Evolutionary conservation across 371 early-diverging fungal genomes (phyloP).

Genomic region (Haplosporangium sp.): DNA sequence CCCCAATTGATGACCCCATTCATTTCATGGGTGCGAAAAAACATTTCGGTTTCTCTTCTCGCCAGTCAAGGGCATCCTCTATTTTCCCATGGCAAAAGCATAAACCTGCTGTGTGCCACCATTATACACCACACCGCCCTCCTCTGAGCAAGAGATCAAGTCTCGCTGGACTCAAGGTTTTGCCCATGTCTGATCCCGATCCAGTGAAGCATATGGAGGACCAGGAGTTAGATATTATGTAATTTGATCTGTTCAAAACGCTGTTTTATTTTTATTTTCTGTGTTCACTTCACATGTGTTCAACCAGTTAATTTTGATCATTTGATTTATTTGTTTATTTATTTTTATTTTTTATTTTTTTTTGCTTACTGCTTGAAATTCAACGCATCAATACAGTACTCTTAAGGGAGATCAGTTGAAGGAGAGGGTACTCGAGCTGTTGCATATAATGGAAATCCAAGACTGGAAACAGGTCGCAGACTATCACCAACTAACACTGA

Average conservation of each 20-base stretch:
- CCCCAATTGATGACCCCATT: slow-evolving; percentile 35
- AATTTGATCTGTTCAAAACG: background rate
- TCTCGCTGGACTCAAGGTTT: slow-evolving; percentile 40
- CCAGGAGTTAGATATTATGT: slow-evolving; percentile 49
- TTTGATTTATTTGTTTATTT: too few relatives aligned
- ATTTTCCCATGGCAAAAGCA: slow-evolving; percentile 56
- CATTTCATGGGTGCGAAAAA: slow-evolving; percentile 24
- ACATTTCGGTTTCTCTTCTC: slow-evolving; percentile 28
- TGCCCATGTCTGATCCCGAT: slow-evolving; percentile 32
- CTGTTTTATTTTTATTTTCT: too few relatives aligned
- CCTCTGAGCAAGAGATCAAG: slow-evolving; percentile 45
- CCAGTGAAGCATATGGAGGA: slow-evolving; percentile 35
- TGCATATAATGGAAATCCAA: slow-evolving; percentile 55
- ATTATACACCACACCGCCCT: slow-evolving; percentile 51
- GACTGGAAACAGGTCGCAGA: slow-evolving; percentile 54
- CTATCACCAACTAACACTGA: slow-evolving; percentile 56
- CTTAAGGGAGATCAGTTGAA: slow-evolving; percentile 31
- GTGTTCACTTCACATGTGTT: too few relatives aligned
- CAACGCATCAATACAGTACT: slow-evolving; percentile 48
- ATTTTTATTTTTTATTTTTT: slow-evolving; percentile 58
- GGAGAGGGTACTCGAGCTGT: slow-evolving; percentile 36
- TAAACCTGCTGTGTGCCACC: slow-evolving; percentile 51
- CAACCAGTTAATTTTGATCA: too few relatives aligned
- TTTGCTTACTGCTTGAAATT: background rate
- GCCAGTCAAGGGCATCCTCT: slow-evolving; percentile 32